phyloP scores from a whole-genome alignment of 2,329 filamentous ascomycete species.

The Aspergillus tanneri region DNA sequence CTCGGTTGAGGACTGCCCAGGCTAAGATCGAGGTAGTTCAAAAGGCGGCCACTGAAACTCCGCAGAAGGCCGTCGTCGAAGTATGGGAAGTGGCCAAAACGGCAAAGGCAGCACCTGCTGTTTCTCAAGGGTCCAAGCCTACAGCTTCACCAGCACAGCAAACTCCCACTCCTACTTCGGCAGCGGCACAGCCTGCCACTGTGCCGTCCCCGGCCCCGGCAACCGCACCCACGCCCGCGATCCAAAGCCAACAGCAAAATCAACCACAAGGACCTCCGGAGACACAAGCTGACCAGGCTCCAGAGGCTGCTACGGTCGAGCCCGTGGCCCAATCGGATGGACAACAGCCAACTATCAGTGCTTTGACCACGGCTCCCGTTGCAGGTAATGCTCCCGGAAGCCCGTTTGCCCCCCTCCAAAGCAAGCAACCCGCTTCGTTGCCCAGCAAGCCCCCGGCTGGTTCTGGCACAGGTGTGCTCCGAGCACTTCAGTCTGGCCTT shows the following conservation, averaged over 20 bases:
- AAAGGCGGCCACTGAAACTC: constrained; percentile 80
- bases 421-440: constrained; percentile 27
- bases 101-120: constrained; percentile 53
- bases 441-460: constrained; percentile 37
- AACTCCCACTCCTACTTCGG: constrained; percentile 18
- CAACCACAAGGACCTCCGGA: constrained; percentile 3
- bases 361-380: constrained; percentile 15
- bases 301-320: constrained; percentile 5
- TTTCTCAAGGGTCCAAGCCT: constrained; percentile 32
- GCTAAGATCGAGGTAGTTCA: constrained; percentile 78
- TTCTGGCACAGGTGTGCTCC: constrained; percentile 42
- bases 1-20: constrained; percentile 60
- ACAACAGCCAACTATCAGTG: constrained; percentile 11
- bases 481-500: constrained; percentile 46
- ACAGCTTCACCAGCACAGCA: constrained; percentile 19
- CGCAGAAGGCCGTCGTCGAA: constrained; percentile 76
- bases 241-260: constrained; percentile 6
- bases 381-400: constrained; percentile 19
- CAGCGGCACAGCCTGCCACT: constrained; percentile 13
- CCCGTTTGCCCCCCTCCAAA: constrained; percentile 30
- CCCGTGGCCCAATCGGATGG: constrained; percentile 15
- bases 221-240: constrained; percentile 6
- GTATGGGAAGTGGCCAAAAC: constrained; percentile 81
- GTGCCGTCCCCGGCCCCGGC: constrained; percentile 13
- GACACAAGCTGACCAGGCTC: background rate